phyloP scores from a whole-genome alignment of 2,329 filamentous ascomycete genomes.

The Talaromyces sp. region DNA sequence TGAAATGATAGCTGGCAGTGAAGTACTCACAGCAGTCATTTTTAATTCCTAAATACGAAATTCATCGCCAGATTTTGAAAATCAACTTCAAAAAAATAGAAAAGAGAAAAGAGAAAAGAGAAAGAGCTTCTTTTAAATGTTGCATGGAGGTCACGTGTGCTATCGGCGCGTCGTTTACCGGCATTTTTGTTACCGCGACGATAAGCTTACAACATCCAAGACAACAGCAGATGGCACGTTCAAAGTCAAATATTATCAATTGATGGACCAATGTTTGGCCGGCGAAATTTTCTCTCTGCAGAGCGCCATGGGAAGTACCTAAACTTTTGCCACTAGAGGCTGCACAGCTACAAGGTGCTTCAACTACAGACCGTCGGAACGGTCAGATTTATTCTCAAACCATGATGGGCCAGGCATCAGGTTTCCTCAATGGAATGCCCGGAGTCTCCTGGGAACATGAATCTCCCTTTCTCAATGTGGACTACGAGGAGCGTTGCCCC shows the following conservation, averaged over 20 bases:
- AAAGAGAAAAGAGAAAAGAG: too few species aligned
- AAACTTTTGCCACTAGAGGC: not conserved
- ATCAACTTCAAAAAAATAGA: too few species aligned
- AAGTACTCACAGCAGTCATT: too few species aligned
- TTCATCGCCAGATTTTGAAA: too few species aligned
- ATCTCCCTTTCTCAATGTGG: constrained; percentile 26
- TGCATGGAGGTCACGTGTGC: not conserved
- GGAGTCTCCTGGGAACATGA: constrained; percentile 31
- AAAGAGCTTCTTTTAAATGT: not conserved
- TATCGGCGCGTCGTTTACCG: not conserved
- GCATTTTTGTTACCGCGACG: not conserved
- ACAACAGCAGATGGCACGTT: not conserved
- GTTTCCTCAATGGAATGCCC: constrained; percentile 17
- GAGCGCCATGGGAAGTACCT: not conserved
- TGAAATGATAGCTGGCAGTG: too few species aligned
- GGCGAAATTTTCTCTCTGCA: not conserved
- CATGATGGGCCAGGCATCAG: constrained; percentile 5
- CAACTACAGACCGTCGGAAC: not conserved
- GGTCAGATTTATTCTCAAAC: not conserved
- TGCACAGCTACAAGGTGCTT: not conserved
- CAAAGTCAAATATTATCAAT: not conserved
- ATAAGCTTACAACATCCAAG: too few species aligned
- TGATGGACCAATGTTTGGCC: too few species aligned
- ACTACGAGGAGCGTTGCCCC: constrained; percentile 19
- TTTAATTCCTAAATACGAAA: too few species aligned